Percentiles rank a stretch among this genome's conserved stretches.
phyloP scores from a whole-genome alignment of 805 yeast species.

The Ogataea ramenticola region DNA sequence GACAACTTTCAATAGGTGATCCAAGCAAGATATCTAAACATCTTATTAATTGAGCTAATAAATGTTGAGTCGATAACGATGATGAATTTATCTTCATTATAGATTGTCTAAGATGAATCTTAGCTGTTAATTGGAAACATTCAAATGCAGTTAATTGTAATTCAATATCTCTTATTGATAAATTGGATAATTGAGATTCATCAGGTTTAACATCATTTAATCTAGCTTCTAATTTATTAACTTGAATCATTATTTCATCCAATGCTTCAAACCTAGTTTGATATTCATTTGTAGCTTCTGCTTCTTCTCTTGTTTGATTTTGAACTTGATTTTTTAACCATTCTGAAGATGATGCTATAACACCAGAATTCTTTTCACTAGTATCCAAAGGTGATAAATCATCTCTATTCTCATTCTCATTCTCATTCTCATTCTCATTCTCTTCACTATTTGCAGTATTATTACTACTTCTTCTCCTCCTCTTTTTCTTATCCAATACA shows the following conservation, averaged over 20 bases:
- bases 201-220: constrained; percentile 49
- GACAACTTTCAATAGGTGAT: constrained; percentile 60
- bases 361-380: constrained; percentile 15
- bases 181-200: constrained; percentile 32
- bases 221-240: constrained; percentile 37
- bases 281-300: constrained; percentile 1
- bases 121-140: constrained; percentile 61
- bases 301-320: constrained; percentile 6
- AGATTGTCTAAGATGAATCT: constrained; percentile 60
- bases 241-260: constrained; percentile 26
- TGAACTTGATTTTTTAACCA: constrained; percentile 12
- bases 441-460: background rate
- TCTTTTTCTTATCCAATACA: background rate
- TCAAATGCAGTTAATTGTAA: constrained; percentile 66
- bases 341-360: constrained; percentile 8
- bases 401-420: background rate
- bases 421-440: background rate
- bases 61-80: constrained; percentile 53
- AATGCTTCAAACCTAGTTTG: constrained; percentile 26
- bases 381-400: constrained; percentile 5
- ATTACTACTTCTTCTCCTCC: background rate
- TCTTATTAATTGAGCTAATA: constrained; percentile 45
- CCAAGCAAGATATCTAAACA: constrained; percentile 57
- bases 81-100: constrained; percentile 54
- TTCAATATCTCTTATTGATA: constrained; percentile 43